Evolutionary conservation across 768 basidiomycete species (phyloP), one percentile per base, ranked within the genome.

Genomic region (Macrolepiota fuliginosa): DNA sequence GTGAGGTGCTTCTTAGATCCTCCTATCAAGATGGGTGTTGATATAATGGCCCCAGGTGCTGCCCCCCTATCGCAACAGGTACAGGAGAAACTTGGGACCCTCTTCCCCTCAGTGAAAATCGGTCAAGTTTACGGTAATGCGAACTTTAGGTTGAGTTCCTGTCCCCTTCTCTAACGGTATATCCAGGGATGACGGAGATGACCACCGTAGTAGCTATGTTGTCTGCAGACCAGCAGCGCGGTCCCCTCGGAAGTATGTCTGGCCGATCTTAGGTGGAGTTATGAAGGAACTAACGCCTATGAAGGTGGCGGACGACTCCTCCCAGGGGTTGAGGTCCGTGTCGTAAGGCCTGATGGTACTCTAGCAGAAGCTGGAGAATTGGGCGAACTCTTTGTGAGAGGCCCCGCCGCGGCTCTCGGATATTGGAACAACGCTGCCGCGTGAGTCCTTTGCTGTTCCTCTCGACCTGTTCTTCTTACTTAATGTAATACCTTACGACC

Each of bases 71-170:
- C 83, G 0, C 64, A 70, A 32, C 81, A 85, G 63, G 67, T 84
- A n/a, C 83, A 80, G 63, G 69, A 75, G 36, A 77, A 76, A 64
- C 72, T 86, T 25, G 67, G 68, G 17, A 69, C 76, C 40, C 63
- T 81, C 36, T 79, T 88, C 36, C 87, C 87, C 0, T 65, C 74
- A 15, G 77, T 78, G 1, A 72, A 74, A 58, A 77, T 88, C n/a
- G 85, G 83, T n/a, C 87, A 88, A 68, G 81, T 79, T 15, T 88
- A 86, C 69, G 86, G 85, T 84, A 60, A 32, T 39, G 39, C 15
- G 25, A 51, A 69, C 65, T 51, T 57, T 42, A 10, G 17, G n/a
- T 5, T 55, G 32, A 29, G n/a, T 7, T 32, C 6, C 24, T 24
- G 35, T 37, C 15, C n/a, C 15, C 37, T 36, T 65, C 50, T 57